Base-by-base conservation (phyloP, 2,329 filamentous ascomycete species). In the Verticillium nonalfalfae region DNA sequence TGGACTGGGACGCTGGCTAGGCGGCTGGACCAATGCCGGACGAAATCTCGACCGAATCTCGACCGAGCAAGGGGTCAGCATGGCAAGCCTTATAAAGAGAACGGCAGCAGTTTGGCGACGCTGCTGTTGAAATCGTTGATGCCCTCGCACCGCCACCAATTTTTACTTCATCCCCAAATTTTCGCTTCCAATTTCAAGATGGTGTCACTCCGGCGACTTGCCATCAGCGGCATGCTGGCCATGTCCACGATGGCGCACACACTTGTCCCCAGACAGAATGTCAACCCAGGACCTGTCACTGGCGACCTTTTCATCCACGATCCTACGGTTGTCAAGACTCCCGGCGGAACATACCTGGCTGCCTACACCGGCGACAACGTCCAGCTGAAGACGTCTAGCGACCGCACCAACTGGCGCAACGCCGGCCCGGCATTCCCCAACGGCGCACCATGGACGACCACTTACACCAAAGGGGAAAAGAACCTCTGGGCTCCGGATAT, bases 401-500 rank as follows among this genome's bases (percentile, higher is more conserved):
- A 73, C 58, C 71, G 71, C 26, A 73, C 71, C 1, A 60, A 58
- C 2, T 73, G 71, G 71, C 64, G 60, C 9, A 63, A 73, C 26
- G 71, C 66, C 52, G 71, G 71, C 1, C 63, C 66, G 15, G 71
- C 61, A 9, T 73, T 73, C 62, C 71, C 71, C 14, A 67, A 65
- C 33, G 71, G 71, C 2, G 71, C 71, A 7, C 64, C 71, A 0
- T 73, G 71, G 71, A 73, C 71, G 0, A 70, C 67, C 0, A 60
- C 67, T 15, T 73, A 73, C 56, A 72, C 71, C 33, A 61, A 62
- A 2, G 70, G 69, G 34, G 69, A 67, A 1, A 65, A 62, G 61
- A 73, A 73, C 50, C 71, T 73, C 38, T 77, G 62, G 82, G 85
- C 85, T 0, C 85, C 85, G 0, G 84, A 87, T 66, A 79, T 84